Conservation (phyloP, 257 asterid genomes). For the Forsythia suspensa region DNA sequence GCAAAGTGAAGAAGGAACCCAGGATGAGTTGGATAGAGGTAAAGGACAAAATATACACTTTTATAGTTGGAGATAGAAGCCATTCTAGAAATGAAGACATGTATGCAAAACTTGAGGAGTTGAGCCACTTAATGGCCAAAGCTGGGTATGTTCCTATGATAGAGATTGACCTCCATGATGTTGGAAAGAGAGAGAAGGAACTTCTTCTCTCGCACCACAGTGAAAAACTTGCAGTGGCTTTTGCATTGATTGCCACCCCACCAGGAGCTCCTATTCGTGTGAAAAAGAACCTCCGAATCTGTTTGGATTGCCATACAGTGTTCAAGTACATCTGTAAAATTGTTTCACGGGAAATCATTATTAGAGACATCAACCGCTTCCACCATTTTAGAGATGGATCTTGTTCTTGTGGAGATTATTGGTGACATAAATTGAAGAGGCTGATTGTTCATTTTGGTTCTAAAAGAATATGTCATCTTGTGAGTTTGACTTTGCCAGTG, state of each 20-base stretch:
- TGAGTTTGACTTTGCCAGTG: not conserved
- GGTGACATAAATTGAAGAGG: conserved; percentile 36
- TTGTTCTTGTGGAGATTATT: conserved; percentile 84
- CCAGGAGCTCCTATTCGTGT: conserved; percentile 71
- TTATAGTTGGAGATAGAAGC: conserved; percentile 72
- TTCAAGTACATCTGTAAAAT: conserved; percentile 73
- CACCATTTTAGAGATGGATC: conserved; percentile 76
- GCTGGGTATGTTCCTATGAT: conserved; percentile 72
- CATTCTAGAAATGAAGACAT: conserved; percentile 58
- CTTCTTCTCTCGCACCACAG: conserved; percentile 68
- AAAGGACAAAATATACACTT: conserved; percentile 58
- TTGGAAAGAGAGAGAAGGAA: conserved; percentile 59
- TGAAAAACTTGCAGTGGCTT: conserved; percentile 87
- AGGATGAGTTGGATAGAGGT: conserved; percentile 92
- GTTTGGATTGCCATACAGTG: conserved; percentile 76
- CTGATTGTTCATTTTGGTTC: too few relatives aligned
- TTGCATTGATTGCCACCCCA: conserved; percentile 65
- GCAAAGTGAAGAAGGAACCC: conserved; percentile 77
- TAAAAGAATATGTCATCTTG: not conserved
- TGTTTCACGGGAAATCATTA: conserved; percentile 59
- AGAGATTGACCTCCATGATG: conserved; percentile 71
- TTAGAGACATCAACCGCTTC: conserved; percentile 73
- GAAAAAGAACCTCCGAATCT: conserved; percentile 76
- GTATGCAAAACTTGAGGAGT: conserved; percentile 64
- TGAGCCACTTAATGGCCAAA: conserved; percentile 53